A percentile compares a stretch with the other conserved stretches of the same genome.
Evolutionary conservation across 306 rosid species (phyloP).

Genomic region (Cucumis hystrix): DNA sequence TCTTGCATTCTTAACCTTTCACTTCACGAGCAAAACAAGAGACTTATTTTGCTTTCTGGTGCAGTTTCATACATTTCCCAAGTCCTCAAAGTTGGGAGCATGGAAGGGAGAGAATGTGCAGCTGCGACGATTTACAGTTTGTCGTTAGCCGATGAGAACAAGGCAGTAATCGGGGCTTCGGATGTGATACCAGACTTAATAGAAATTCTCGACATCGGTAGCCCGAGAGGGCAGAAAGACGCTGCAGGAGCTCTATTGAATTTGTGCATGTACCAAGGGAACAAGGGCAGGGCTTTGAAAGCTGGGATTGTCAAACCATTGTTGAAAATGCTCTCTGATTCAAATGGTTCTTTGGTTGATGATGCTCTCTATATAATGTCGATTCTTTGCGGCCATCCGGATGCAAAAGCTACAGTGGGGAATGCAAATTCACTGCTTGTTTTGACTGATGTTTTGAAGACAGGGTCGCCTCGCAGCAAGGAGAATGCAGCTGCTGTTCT

Average conservation of each 20-base stretch:
- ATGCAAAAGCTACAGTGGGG: conserved; percentile 58
- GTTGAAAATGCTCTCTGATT: conserved; percentile 74
- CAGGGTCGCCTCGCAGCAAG: conserved; percentile 68
- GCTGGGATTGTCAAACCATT: conserved; percentile 61
- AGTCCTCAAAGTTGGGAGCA: conserved; percentile 76
- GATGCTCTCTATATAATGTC: conserved; percentile 90
- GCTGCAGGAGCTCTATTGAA: conserved; percentile 87
- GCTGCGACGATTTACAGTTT: conserved; percentile 88
- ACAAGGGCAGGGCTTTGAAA: conserved; percentile 77
- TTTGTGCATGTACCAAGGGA: conserved; percentile 83
- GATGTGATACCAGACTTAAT: conserved; percentile 77
- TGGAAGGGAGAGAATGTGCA: conserved; percentile 84
- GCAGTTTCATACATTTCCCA: conserved; percentile 83
- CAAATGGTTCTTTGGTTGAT: conserved; percentile 60
- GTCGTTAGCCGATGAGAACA: conserved; percentile 90
- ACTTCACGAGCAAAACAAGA: conserved; percentile 76
- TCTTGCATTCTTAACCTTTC: conserved; percentile 88
- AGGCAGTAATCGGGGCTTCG: conserved; percentile 81
- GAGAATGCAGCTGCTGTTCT: conserved; percentile 81
- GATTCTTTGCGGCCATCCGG: conserved; percentile 77
- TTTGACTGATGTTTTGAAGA: conserved; percentile 64
- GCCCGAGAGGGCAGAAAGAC: conserved; percentile 79
- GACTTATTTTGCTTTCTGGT: conserved; percentile 83
- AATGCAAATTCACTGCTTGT: conserved; percentile 82
- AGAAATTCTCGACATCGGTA: conserved; percentile 68